These are phyloP conservation scores for Dunaliella primolecta DNA, from an alignment of 139 green algal genomes.

Conservation along the genomic window DNA sequence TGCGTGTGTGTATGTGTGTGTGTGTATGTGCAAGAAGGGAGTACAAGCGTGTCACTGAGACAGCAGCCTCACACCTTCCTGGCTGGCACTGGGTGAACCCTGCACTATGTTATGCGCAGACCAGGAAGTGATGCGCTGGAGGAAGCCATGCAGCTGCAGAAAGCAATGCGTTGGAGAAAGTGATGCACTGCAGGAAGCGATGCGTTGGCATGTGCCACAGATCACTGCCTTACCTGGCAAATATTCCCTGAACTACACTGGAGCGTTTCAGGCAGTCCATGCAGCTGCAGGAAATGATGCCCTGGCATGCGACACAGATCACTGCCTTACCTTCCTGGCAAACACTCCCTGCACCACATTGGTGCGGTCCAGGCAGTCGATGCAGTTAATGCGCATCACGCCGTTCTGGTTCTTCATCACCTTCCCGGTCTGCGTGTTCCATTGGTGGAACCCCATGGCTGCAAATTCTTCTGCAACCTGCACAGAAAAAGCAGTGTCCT, in stretches of 20 bases:
- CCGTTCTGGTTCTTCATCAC: neutral
- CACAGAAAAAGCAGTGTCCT: no score
- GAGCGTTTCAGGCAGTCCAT: conserved; percentile 97
- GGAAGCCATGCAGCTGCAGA: no score
- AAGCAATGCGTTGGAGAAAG: no score
- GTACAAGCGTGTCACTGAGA: no score
- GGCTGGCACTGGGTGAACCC: no score
- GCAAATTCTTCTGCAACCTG: conserved; percentile 7
- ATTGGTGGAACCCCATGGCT: neutral
- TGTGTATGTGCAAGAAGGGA: no score
- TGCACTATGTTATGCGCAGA: no score
- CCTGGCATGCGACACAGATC: conserved; percentile 20
- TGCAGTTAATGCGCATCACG: conserved; percentile 84
- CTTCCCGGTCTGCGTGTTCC: neutral
- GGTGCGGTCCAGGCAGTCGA: conserved; percentile 96
- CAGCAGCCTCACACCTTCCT: no score
- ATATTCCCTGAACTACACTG: conserved; percentile 86
- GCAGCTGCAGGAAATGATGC: conserved; percentile 89
- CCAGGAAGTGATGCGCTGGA: no score
- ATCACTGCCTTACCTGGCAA: conserved; percentile 54
- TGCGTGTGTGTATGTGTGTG: neutral
- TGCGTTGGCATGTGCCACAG: no score
- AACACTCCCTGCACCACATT: conserved; percentile 20
- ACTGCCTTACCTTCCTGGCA: neutral
- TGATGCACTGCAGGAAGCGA: no score